Conservation (phyloP, 1,284 basidiomycete species). For the Fomitopsis palustris region DNA sequence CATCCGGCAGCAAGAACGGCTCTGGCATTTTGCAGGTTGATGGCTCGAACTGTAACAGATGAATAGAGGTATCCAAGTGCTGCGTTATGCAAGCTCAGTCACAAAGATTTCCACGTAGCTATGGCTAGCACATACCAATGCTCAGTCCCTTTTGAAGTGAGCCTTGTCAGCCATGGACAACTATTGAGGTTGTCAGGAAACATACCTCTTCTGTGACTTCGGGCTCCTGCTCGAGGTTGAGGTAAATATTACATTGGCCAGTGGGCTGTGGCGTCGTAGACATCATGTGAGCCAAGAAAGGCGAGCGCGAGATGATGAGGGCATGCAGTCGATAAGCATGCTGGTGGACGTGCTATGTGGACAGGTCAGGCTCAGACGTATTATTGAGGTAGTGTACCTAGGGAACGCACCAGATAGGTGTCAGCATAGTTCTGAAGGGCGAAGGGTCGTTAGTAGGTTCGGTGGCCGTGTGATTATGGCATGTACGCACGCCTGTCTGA, state of each 20-base stretch:
- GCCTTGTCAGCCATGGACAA: background rate
- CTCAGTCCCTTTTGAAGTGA: background rate
- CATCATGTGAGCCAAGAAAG: constrained; percentile 83
- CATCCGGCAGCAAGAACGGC: constrained; percentile 79
- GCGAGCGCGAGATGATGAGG: constrained; percentile 82
- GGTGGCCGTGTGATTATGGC: background rate
- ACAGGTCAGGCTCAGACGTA: background rate
- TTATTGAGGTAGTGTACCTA: background rate
- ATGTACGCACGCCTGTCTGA: constrained; percentile 64
- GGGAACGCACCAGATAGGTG: constrained; percentile 60
- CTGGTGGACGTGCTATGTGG: constrained; percentile 67
- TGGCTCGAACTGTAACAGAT: constrained; percentile 58
- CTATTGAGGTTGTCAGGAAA: background rate
- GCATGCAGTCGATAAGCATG: constrained; percentile 73
- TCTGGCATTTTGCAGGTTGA: constrained; percentile 75
- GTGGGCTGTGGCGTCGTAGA: constrained; percentile 63
- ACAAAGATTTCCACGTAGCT: background rate
- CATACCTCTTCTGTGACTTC: constrained; percentile 81
- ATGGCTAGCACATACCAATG: background rate
- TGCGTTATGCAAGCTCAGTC: constrained; percentile 21
- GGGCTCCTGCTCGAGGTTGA: constrained; percentile 72
- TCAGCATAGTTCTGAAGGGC: constrained; percentile 70
- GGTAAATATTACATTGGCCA: constrained; percentile 65
- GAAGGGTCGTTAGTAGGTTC: background rate
- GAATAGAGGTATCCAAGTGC: constrained; percentile 81